These are phyloP conservation scores for Colletotrichum echinochloae DNA, from an alignment of 2,329 filamentous ascomycete genomes.

Conservation along the genomic window DNA sequence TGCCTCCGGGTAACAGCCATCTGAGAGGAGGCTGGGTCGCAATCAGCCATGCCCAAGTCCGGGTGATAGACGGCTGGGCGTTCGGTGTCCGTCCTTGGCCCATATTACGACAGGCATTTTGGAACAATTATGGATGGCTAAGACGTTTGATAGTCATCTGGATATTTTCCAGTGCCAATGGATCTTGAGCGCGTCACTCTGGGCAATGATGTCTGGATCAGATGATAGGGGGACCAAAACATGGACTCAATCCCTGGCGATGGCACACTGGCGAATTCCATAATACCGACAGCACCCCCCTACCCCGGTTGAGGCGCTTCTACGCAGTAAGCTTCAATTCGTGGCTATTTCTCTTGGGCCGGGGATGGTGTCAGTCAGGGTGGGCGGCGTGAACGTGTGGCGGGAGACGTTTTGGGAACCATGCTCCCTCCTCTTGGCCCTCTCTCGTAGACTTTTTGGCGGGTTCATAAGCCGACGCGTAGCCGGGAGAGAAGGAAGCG, in stretches of 20 bases:
- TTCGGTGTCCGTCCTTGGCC: background rate
- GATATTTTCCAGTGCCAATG: background rate
- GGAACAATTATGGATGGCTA: slow-evolving; percentile 25
- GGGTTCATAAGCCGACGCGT: background rate
- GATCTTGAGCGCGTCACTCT: background rate
- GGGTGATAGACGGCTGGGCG: slow-evolving; percentile 11
- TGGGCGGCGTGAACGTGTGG: slow-evolving; percentile 3
- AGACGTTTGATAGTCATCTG: slow-evolving; percentile 20
- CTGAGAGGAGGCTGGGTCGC: too few species aligned
- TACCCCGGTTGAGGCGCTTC: background rate
- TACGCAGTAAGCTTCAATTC: slow-evolving; percentile 29
- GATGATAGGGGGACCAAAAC: background rate
- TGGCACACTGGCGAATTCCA: background rate
- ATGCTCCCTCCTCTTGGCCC: background rate
- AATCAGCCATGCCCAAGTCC: background rate
- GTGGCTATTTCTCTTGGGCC: slow-evolving; percentile 10
- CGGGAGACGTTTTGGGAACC: slow-evolving; percentile 27
- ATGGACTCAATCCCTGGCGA: background rate
- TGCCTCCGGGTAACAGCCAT: background rate
- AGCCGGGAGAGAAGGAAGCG: background rate
- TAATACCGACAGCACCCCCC: background rate
- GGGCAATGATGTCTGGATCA: background rate
- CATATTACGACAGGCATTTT: slow-evolving; percentile 23
- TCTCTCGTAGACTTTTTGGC: background rate
- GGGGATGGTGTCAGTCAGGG: background rate